Conservation (phyloP, 2,329 filamentous ascomycete species). For the Balansia obtecta region DNA sequence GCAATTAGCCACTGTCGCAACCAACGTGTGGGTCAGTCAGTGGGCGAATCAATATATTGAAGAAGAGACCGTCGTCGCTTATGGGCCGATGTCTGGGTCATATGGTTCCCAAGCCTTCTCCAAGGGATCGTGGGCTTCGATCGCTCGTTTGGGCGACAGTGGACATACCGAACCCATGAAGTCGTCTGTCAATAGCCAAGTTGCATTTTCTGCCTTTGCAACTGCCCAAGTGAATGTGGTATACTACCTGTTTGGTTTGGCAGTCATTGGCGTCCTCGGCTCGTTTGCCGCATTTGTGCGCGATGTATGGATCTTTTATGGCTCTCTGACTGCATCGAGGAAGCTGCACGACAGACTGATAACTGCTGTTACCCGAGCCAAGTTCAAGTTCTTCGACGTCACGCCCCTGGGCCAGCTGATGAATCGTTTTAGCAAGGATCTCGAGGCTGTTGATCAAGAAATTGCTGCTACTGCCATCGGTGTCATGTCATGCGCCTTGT, state of each 20-base stretch:
- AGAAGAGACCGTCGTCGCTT: conserved; percentile 14
- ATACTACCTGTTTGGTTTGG: conserved; percentile 80
- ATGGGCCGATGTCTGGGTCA: conserved; percentile 11
- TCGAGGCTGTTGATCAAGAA: conserved; percentile 91
- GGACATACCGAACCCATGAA: conserved; percentile 12
- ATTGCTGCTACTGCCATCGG: conserved; percentile 83
- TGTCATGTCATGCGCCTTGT: conserved; percentile 50
- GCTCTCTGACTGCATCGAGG: conserved; percentile 78
- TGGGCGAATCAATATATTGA: conserved; percentile 84
- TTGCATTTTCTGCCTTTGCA: conserved; percentile 12
- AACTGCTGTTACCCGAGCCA: conserved; percentile 68
- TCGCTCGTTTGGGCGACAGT: conserved; percentile 19
- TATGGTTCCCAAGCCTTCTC: conserved; percentile 17
- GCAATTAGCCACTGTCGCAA: conserved; percentile 75
- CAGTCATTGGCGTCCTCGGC: conserved; percentile 63
- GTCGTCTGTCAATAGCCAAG: conserved; percentile 7
- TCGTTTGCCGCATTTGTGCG: conserved; percentile 71
- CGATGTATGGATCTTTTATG: conserved; percentile 84
- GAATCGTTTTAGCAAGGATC: conserved; percentile 97
- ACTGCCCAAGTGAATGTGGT: conserved; percentile 56
- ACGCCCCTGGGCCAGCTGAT: conserved; percentile 93
- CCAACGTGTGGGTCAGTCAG: conserved; percentile 86
- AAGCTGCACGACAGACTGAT: conserved; percentile 73
- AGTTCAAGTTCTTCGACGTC: conserved; percentile 95
- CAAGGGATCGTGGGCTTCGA: conserved; percentile 22